These are phyloP conservation scores for Backusella australiensis DNA, from an alignment of 192 early-diverging fungal genomes.

Conservation along the genomic window DNA sequence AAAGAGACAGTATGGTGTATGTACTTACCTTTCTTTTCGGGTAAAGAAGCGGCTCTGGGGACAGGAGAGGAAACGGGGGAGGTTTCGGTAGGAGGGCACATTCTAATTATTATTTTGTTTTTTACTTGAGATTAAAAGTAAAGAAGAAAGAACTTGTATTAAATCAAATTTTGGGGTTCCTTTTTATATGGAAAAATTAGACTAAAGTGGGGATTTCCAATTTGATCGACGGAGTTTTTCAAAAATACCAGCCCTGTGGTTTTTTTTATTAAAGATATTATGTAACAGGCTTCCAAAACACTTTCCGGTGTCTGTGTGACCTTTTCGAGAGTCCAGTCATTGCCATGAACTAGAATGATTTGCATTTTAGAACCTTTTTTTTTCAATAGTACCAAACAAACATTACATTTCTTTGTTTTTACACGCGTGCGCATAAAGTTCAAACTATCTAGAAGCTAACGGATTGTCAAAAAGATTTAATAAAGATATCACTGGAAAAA, in stretches of 20 bases:
- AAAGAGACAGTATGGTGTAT: not conserved
- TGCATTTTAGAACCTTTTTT: not conserved
- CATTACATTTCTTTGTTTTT: not conserved
- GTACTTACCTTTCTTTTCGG: conserved; percentile 3
- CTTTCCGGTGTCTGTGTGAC: not conserved
- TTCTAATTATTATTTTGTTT: not conserved
- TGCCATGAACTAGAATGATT: not conserved
- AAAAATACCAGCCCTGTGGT: not conserved
- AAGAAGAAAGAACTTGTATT: not conserved
- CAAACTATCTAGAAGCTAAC: not conserved
- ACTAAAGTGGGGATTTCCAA: not conserved
- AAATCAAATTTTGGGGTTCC: not conserved
- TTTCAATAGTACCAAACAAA: not conserved
- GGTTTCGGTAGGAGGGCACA: not conserved
- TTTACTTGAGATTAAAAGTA: not conserved
- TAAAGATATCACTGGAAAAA: not conserved
- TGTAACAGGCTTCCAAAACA: not conserved
- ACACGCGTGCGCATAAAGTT: not conserved
- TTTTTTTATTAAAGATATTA: not conserved
- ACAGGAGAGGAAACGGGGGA: not conserved
- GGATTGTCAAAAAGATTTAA: not conserved
- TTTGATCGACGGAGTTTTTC: not conserved
- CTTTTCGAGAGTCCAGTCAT: not conserved
- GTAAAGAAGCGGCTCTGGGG: not conserved
- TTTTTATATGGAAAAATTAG: not conserved